Evolutionary conservation across 441 rosid species (phyloP).

Genomic region (Gossypium davidsonii): DNA sequence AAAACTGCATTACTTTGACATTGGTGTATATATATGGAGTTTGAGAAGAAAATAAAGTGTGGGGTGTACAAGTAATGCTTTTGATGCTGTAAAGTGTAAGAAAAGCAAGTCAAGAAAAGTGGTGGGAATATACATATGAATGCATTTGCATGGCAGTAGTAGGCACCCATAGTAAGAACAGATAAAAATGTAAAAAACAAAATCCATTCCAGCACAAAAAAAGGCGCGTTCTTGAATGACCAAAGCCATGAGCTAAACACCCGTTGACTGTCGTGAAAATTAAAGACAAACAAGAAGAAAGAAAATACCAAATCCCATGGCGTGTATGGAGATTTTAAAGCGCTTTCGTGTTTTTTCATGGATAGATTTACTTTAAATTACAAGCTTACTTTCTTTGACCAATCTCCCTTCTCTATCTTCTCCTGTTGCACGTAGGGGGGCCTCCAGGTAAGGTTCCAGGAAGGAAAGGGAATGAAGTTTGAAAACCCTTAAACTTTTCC

Average conservation of each 20-base stretch:
- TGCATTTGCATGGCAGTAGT: not conserved
- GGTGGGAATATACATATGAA: not conserved
- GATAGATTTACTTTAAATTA: not conserved
- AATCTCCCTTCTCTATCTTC: not conserved
- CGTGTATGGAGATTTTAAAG: not conserved
- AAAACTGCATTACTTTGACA: too few relatives aligned
- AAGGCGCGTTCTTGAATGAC: not conserved
- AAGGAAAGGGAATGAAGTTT: not conserved
- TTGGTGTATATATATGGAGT: too few relatives aligned
- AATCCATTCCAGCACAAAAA: not conserved
- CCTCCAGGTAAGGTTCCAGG: not conserved
- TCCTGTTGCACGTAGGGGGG: not conserved
- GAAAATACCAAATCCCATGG: not conserved
- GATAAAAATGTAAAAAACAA: not conserved
- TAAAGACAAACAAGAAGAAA: not conserved
- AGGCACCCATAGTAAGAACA: not conserved
- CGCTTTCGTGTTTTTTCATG: not conserved
- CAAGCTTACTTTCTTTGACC: conserved; percentile 14
- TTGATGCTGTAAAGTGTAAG: too few relatives aligned
- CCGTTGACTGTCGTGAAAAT: not conserved
- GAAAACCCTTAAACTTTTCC: not conserved
- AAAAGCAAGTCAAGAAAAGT: not conserved
- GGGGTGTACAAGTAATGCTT: too few relatives aligned
- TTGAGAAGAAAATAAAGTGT: too few relatives aligned
- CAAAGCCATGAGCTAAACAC: not conserved